Percentiles rank a stretch among this genome's conserved stretches.
Evolutionary conservation across 495 filamentous ascomycete species (phyloP).

Genomic region (Aspergillus cristatus): DNA sequence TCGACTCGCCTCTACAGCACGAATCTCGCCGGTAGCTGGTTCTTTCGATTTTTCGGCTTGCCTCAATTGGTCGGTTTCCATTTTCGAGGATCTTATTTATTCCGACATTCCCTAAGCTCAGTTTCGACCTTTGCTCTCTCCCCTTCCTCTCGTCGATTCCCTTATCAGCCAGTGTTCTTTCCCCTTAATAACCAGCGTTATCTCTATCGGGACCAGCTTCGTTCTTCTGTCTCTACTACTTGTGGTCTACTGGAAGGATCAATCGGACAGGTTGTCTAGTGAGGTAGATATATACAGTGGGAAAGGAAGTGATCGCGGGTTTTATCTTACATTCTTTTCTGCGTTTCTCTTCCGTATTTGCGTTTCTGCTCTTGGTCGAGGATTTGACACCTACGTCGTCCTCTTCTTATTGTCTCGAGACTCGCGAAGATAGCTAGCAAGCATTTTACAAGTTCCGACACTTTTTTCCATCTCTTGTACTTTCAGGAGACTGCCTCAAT

Average conservation of each 20-base stretch:
- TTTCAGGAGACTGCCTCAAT: constrained; percentile 21
- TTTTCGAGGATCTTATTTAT: no score
- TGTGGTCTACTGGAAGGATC: constrained; percentile 13
- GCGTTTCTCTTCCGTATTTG: background rate
- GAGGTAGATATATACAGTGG: constrained; percentile 16
- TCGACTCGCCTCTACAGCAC: no score
- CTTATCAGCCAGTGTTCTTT: constrained; percentile 1
- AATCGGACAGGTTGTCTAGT: constrained; percentile 11
- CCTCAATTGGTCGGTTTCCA: no score
- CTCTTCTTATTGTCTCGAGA: constrained; percentile 32
- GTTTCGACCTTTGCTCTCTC: constrained; percentile 6
- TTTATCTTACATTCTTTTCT: no score
- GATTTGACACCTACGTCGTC: constrained; percentile 18
- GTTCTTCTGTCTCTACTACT: constrained; percentile 9
- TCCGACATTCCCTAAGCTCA: background rate
- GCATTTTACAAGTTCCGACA: constrained; percentile 42
- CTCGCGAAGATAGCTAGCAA: constrained; percentile 44
- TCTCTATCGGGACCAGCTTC: background rate
- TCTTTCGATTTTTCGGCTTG: no score
- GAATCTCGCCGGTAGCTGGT: no score
- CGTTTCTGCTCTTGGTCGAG: constrained; percentile 15
- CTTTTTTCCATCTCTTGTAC: constrained; percentile 34
- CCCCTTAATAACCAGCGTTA: constrained; percentile 6
- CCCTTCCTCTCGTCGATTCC: constrained; percentile 1
- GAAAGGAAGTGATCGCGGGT: constrained; percentile 16